phyloP scores from a whole-genome alignment of 495 filamentous ascomycete species.

The Penicillium canariense region DNA sequence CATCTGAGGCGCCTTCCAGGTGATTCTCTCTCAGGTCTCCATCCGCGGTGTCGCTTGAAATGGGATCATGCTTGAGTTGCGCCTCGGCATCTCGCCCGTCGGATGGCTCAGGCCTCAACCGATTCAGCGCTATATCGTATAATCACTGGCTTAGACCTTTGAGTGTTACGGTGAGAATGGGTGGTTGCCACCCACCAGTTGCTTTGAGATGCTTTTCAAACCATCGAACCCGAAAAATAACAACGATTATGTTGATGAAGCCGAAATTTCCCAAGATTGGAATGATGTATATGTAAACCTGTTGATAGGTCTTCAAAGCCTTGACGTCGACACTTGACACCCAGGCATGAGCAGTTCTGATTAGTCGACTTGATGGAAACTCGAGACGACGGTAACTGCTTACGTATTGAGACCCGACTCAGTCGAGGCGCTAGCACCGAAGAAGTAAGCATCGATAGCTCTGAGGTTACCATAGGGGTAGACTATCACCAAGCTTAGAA shows the following conservation, averaged over 20 bases:
- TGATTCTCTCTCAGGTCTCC: no score
- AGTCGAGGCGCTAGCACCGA: constrained; percentile 42
- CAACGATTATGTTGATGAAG: constrained; percentile 37
- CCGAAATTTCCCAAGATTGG: constrained; percentile 33
- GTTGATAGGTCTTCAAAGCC: constrained; percentile 38
- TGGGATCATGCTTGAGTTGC: no score
- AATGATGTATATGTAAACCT: constrained; percentile 36
- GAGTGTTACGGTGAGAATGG: background rate
- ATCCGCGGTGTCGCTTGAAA: no score
- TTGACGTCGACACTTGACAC: constrained; percentile 37
- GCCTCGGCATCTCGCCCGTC: no score
- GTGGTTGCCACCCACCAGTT: no score
- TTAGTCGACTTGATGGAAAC: background rate
- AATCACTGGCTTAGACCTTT: no score
- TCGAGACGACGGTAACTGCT: constrained; percentile 7
- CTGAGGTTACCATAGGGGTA: constrained; percentile 41
- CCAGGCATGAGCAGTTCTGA: no score
- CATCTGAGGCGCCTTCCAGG: no score
- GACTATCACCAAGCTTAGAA: constrained; percentile 36
- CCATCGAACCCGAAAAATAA: constrained; percentile 35
- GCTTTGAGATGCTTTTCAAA: constrained; percentile 33
- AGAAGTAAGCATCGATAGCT: constrained; percentile 44
- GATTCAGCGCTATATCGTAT: no score
- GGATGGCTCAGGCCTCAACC: no score
- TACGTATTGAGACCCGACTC: constrained; percentile 44